Percentiles rank a stretch among this genome's conserved stretches.
These are phyloP conservation scores for Mortierella sp. DNA, from an alignment of 371 early-diverging fungal species.

Conservation along the genomic window DNA sequence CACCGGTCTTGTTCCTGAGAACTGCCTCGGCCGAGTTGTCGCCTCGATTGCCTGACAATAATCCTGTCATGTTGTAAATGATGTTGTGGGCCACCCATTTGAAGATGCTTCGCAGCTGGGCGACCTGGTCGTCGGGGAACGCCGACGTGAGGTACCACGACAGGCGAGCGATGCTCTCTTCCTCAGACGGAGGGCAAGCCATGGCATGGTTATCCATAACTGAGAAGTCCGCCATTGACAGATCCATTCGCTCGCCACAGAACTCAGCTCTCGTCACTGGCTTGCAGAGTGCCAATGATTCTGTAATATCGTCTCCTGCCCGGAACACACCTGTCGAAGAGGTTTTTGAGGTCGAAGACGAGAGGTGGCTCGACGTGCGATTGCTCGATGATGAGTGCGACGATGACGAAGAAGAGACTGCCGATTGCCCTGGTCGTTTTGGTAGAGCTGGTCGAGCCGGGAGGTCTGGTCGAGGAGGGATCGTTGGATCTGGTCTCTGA, in stretches of 20 bases:
- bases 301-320: constrained; percentile 12
- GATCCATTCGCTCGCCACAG: constrained; percentile 34
- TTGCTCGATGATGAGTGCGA: not conserved
- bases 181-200: constrained; percentile 33
- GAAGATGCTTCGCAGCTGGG: constrained; percentile 41
- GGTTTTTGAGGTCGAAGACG: not conserved
- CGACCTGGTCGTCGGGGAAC: constrained; percentile 48
- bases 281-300: not conserved
- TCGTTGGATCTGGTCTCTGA: not conserved
- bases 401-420: constrained; percentile 10
- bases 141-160: constrained; percentile 40
- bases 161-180: constrained; percentile 35
- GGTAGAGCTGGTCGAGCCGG: constrained; percentile 33
- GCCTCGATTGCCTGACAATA: constrained; percentile 12
- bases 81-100: constrained; percentile 39
- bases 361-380: not conserved
- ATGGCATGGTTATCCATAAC: constrained; percentile 31
- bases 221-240: constrained; percentile 34
- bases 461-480: constrained; percentile 31
- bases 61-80: constrained; percentile 22
- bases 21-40: constrained; percentile 38
- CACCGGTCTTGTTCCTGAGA: constrained; percentile 23
- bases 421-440: constrained; percentile 17
- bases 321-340: not conserved
- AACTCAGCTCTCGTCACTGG: constrained; percentile 29